Evolutionary conservation across 108 stramenopile genomes (phyloP), one percentile per base, ranked within the genome.

Genomic region (Nitzschia sp.): DNA sequence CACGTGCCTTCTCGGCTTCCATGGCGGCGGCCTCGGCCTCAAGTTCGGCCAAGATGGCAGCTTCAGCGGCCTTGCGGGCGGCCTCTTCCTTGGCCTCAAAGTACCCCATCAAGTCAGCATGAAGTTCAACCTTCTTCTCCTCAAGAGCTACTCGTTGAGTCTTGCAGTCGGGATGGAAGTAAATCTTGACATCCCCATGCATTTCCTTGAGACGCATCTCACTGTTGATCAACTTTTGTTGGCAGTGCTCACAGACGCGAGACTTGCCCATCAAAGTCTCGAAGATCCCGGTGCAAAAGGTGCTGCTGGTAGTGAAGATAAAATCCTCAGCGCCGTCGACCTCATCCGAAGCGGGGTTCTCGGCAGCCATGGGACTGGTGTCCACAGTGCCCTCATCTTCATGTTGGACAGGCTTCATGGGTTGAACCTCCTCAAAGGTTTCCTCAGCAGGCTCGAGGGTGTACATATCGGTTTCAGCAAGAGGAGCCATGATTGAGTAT

Each of bases 101-200:
- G 22, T 44, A 62, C 8, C 15, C 40, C 43, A 46, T 20, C 43
- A 62, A 25, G 42, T 62, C 61, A n/a, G n/a, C 9, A 42, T 62
- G 61, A 11, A 62, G 61, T 21, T 11, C 41, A 10, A 20, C 43
- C 61, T 62, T 62, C 22, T 46, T n/a, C 43, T 62, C 61, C 17
- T 44, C 43, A 21, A 20, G 1, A 12, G 61, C 61, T 2, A 25
- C 21, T 46, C 61, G 15, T 19, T 26, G 38, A 20, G 61, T 24
- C 43, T 62, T 62, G 61, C 61, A 62, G 3, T 62, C 61, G 21
- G 61, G 41, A 19, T 62, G 61, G 22, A 44, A 62, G 61, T 62
- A 62, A 2, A 21, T 62, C 61, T 62, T 62, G 61, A 25, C 44
- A 14, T 62, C 61, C 7, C 61, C 61, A 19, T 43, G 15, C 43